These are phyloP conservation scores for Starmerella riodocensis DNA, from an alignment of 805 yeast genomes.

Conservation along the genomic window DNA sequence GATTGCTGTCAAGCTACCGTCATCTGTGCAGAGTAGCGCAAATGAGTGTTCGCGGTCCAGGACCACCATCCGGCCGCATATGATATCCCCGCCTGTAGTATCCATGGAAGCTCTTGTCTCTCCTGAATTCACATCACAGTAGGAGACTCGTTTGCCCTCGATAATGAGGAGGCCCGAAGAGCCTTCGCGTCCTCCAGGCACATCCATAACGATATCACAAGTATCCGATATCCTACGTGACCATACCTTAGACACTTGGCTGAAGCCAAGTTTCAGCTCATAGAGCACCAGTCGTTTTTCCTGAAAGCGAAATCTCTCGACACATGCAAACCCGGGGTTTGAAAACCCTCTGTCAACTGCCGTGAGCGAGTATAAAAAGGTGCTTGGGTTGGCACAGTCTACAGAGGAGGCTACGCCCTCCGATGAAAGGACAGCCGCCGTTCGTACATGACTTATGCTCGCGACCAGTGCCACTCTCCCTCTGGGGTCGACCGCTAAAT, in stretches of 20 bases:
- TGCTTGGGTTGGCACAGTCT: slow-evolving; percentile 11
- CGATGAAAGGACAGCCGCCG: neutral
- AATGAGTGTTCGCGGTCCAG: neutral
- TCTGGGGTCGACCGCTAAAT: slow-evolving; percentile 54
- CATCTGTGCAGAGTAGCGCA: neutral
- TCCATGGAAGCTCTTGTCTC: no score
- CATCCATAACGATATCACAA: slow-evolving; percentile 43
- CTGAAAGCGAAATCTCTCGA: slow-evolving; percentile 44
- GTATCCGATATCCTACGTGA: slow-evolving; percentile 30
- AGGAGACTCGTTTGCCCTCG: slow-evolving; percentile 27
- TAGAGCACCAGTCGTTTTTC: slow-evolving; percentile 45
- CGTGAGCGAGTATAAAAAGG: slow-evolving; percentile 40
- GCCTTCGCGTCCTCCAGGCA: slow-evolving; percentile 64
- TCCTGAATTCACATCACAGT: neutral
- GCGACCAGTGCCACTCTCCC: slow-evolving; percentile 29
- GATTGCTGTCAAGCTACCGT: neutral
- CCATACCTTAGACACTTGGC: slow-evolving; percentile 49
- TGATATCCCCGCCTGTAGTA: no score
- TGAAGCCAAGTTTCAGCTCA: slow-evolving; percentile 75
- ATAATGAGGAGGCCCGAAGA: slow-evolving; percentile 60
- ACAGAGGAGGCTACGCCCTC: neutral
- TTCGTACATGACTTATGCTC: slow-evolving; percentile 28
- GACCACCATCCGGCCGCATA: neutral
- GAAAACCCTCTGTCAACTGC: slow-evolving; percentile 67
- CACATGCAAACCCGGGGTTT: slow-evolving; percentile 71